Evolutionary conservation across 768 basidiomycete genomes (phyloP).

Genomic region (Lentinula sp.): DNA sequence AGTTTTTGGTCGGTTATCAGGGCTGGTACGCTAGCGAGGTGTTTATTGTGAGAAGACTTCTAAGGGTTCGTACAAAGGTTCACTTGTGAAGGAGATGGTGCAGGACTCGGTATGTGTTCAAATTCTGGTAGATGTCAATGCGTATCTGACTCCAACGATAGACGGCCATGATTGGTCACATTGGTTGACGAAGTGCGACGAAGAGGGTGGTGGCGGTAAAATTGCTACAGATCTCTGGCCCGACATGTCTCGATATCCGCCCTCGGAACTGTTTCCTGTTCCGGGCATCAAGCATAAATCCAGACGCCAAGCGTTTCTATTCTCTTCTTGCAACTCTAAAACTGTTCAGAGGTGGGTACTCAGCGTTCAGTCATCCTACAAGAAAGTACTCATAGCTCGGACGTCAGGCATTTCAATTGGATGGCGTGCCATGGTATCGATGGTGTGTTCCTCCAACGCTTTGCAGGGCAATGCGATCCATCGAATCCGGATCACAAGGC

Average conservation of each 20-base stretch:
- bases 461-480: constrained; percentile 58
- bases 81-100: constrained; percentile 63
- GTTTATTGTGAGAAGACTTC: not conserved
- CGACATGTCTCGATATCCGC: constrained; percentile 62
- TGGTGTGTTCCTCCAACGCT: constrained; percentile 78
- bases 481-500: constrained; percentile 28
- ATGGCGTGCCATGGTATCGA: constrained; percentile 81
- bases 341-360: constrained; percentile 54
- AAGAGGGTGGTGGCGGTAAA: constrained; percentile 45
- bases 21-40: constrained; percentile 53
- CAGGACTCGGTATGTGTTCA: constrained; percentile 39
- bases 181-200: constrained; percentile 44
- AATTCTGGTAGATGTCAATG: not conserved
- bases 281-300: constrained; percentile 55
- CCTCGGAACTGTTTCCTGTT: constrained; percentile 64
- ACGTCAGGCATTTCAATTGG: constrained; percentile 64
- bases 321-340: constrained; percentile 71
- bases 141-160: constrained; percentile 11
- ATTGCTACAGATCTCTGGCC: constrained; percentile 80
- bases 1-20: constrained; percentile 82
- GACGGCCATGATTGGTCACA: constrained; percentile 85
- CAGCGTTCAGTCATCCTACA: not conserved
- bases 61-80: constrained; percentile 39
- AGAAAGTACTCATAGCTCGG: not conserved
- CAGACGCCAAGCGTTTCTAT: constrained; percentile 61